Base-by-base conservation (phyloP, 176 grass and related monocot genomes). In the Canna indica region DNA sequence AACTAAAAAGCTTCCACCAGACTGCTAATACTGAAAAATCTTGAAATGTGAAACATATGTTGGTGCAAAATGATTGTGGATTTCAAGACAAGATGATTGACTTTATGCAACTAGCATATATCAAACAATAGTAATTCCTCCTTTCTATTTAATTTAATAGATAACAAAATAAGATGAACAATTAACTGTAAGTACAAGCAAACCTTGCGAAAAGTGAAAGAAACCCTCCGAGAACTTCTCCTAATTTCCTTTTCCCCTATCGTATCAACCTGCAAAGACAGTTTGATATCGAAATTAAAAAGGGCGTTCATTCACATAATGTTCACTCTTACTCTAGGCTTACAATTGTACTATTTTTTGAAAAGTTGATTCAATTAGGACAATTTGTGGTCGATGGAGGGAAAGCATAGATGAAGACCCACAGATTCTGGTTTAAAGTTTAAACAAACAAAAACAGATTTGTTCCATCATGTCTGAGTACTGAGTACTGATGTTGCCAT, bases 181-280 rank as follows among this genome's bases (percentile, higher is more conserved):
- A 20, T 68, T 61, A 77, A 42, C 11, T 75, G 36, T 14, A 68
- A 27, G 12, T 29, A 30, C 7, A 70, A 27, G 28, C 81, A 62
- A 59, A 97, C 93, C 93, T 97, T 97, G 33, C 88, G 77, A 30
- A 97, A 85, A 78, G 93, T 97, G 72, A 97, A 89, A 68, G 88
- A 97, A 83, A 92, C 93, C 52, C 88, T 79, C 28, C 88, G 76
- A 11, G 46, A 82, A 71, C 81, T 88, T 79, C 93, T 87, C 81
- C 52, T 83, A 70, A 97, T 74, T 17, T 82, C 79, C 82, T 82
- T 74, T 69, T 75, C 88, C 60, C 72, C 72, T 38, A 97, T 77
- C 2, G 73, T 79, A 81, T 97, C 93, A 26, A 90, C 75, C 93
- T 97, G 76, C 26, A 77, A 79, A 52, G 54, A 47, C 39, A 45